A percentile compares a stretch with the other conserved stretches of the same genome.
These are phyloP conservation scores for Bisporella sp. DNA, from an alignment of 2,329 filamentous ascomycete genomes.

Conservation along the genomic window DNA sequence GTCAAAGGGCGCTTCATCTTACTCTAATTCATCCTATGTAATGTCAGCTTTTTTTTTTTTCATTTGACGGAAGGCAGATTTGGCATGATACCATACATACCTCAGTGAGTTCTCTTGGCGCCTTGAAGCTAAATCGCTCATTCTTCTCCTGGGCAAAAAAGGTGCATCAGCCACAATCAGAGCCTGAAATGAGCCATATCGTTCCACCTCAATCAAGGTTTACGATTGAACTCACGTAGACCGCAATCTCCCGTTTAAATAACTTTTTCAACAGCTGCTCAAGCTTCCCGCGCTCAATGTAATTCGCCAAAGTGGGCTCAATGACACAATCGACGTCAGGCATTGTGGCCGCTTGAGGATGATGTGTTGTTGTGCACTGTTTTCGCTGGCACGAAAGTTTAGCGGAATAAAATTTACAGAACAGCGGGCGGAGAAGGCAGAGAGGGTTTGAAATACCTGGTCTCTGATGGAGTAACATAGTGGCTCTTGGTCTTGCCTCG, in stretches of 20 bases:
- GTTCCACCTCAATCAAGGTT: too few species aligned
- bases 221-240: slow-evolving; percentile 1
- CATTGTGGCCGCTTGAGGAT: neutral
- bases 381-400: too few species aligned
- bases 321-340: slow-evolving; percentile 2
- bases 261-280: slow-evolving; percentile 2
- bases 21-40: slow-evolving; percentile 1
- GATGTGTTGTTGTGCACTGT: too few species aligned
- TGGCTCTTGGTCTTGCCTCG: too few species aligned
- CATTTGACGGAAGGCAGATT: neutral
- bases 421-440: too few species aligned
- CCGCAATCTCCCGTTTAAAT: slow-evolving; percentile 1
- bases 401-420: too few species aligned
- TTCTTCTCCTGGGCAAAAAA: slow-evolving; percentile 3
- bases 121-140: slow-evolving; percentile 1
- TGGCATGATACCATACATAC: neutral
- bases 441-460: too few species aligned
- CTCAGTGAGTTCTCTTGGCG: slow-evolving; percentile 4
- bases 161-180: neutral
- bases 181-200: neutral
- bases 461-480: too few species aligned
- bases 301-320: slow-evolving; percentile 2
- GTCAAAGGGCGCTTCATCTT: too few species aligned
- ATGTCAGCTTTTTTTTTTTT: neutral
- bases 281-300: slow-evolving; percentile 3